Percentiles rank a stretch among this genome's conserved stretches.
Conservation (phyloP, 1,284 basidiomycete genomes). For the Filobasidium uniguttulatum region DNA sequence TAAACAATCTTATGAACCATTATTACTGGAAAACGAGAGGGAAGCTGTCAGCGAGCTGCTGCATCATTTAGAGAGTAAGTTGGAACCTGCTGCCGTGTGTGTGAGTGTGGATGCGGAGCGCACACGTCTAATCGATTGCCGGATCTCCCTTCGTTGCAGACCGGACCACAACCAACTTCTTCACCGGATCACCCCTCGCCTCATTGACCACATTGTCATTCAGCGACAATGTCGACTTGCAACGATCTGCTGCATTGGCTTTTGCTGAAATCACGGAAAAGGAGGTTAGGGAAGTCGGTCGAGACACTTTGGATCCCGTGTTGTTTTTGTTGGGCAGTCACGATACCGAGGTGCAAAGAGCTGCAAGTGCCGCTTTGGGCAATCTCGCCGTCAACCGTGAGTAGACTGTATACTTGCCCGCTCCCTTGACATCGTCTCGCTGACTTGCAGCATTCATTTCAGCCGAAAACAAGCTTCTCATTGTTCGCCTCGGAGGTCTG, state of each 20-base stretch:
- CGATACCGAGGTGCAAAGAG: slow-evolving; percentile 96
- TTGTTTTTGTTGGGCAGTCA: slow-evolving; percentile 94
- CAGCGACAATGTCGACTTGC: slow-evolving; percentile 97
- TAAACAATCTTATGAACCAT: slow-evolving; percentile 69
- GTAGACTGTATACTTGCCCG: too few relatives aligned
- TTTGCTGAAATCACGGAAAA: slow-evolving; percentile 99
- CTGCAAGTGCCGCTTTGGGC: slow-evolving; percentile 93
- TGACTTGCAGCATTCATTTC: neutral
- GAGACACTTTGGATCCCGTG: slow-evolving; percentile 96
- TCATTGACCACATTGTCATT: slow-evolving; percentile 95
- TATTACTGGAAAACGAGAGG: slow-evolving; percentile 92
- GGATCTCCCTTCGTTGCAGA: slow-evolving; percentile 43
- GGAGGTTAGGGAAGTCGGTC: slow-evolving; percentile 89
- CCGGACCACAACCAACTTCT: slow-evolving; percentile 92
- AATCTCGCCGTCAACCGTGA: slow-evolving; percentile 96
- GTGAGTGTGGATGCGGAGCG: neutral
- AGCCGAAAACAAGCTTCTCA: slow-evolving; percentile 98
- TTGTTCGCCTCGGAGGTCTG: slow-evolving; percentile 93
- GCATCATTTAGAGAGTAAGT: slow-evolving; percentile 86
- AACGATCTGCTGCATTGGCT: slow-evolving; percentile 91
- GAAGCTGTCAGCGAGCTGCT: slow-evolving; percentile 96
- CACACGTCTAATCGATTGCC: neutral
- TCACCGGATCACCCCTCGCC: slow-evolving; percentile 76
- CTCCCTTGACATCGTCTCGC: neutral
- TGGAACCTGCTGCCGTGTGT: neutral